Evolutionary conservation across 139 green algal genomes (phyloP).

Genomic region (Marvania coccoides): DNA sequence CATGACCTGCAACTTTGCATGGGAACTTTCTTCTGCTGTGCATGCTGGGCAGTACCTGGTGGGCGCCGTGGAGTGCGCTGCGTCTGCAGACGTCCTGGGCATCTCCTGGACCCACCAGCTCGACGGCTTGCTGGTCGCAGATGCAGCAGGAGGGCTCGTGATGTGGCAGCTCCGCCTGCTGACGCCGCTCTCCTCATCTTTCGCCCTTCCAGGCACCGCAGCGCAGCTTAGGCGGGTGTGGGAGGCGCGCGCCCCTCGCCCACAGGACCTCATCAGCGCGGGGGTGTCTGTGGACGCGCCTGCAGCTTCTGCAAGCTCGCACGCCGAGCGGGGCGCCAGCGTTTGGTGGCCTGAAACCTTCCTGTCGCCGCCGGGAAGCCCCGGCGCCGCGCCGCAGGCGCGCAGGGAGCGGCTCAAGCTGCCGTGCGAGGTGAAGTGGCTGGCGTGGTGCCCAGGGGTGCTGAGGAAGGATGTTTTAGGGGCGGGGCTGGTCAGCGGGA

Average conservation of each 20-base stretch:
- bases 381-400: background rate
- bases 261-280: conserved; percentile 11
- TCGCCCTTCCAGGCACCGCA: background rate
- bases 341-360: conserved; percentile 21
- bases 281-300: conserved; percentile 8
- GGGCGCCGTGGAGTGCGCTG: background rate
- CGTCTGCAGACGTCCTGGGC: background rate
- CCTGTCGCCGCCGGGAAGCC: background rate
- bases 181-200: background rate
- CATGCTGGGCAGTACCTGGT: background rate
- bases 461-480: conserved; percentile 18
- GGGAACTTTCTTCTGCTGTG: conserved; percentile 5
- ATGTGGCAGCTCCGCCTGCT: conserved; percentile 19
- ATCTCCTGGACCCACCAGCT: conserved; percentile 27
- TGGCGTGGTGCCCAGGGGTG: conserved; percentile 23
- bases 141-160: background rate
- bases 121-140: conserved; percentile 19
- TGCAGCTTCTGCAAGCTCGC: background rate
- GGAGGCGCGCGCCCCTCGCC: background rate
- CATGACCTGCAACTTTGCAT: background rate
- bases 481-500: background rate
- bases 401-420: conserved; percentile 19
- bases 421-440: background rate
- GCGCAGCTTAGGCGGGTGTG: background rate
- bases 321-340: background rate